Base-by-base conservation (phyloP, 805 yeast genomes). In the Cyberlindnera euphorbiae region DNA sequence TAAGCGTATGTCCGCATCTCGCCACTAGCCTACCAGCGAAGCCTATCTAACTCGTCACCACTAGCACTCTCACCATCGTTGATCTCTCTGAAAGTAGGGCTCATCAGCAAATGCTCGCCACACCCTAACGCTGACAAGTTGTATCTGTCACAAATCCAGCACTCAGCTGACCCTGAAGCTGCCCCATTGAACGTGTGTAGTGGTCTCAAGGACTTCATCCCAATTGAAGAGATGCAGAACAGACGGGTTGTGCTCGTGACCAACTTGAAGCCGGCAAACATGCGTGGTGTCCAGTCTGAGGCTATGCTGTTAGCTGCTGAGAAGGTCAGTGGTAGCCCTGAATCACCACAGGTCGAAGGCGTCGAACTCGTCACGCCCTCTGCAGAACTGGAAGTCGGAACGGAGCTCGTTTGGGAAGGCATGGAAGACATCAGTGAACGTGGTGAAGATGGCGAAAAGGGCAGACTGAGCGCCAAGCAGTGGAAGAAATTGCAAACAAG, bases 271-370 rank as follows among this genome's bases (percentile, higher is more conserved):
- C 71, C 78, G 4, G 66, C 77, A 9, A 77, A 77, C 50, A 71
- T 80, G 72, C 60, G 85, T 42, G 86, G 86, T 1, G 67, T 72
- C 15, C 53, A 50, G 27, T 77, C 83, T 2, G 75, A 77, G 44
- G 84, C 82, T 0, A 80, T 80, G 86, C 49, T 80, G 1, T 50
- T 80, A 15, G 84, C 85, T n/a, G 78, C 83, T 2, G 73, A 62
- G 22, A 54, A 41, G 11, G 24, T 35, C 0, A 38, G 26, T 6
- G 44, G 31, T 7, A 56, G 45, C 3, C 21, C 22, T 4, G 41
- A 36, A 2, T 24, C 40, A 1, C 12, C n/a, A 11, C 6, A 14
- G 2, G 11, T 38, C 8, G 33, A 35, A 14, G 44, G 44, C 17
- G 77, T 76, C 4, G 77, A 69, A 30, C 54, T 75, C 6, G 69